Evolutionary conservation across 2,329 filamentous ascomycete species (phyloP), one percentile per base, ranked within the genome.

Genomic region (Fusarium oligoseptatum): DNA sequence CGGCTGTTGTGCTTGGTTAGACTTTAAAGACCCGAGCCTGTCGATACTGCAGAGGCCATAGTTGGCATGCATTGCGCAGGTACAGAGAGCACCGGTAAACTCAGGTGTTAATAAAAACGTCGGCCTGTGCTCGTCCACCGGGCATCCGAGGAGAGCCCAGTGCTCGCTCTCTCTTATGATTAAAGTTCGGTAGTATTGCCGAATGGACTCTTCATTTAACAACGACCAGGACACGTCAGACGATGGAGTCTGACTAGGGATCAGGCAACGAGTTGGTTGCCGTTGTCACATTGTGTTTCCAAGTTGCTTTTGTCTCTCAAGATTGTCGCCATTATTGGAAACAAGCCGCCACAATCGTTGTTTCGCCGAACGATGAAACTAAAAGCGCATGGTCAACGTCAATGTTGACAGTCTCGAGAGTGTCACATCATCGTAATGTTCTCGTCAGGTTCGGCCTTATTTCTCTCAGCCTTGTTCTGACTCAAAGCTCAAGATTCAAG

Each of bases 51-150:
- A 24, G 20, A 15, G 45, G 24, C 10, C 27, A 17, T 15, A 6
- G 9, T 48, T 45, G 27, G 32, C 15, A 64, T 27, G 24, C 20
- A 56, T 50, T 48, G 22, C 43, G 22, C 43, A 48, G 43, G 24
- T 9, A 50, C 24, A 17, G 10, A 50, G 45, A n/a, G 27, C 6
- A 52, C 17, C 27, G 48, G 48, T 10, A 52, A 48, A 45, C 43
- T 50, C 43, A 60, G 50, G 41, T 24, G 20, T 15, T 55, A 34
- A 45, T 57, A 48, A 70, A 70, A 41, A 36, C 9, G 32, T 22
- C 5, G 68, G 45, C 57, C 64, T 57, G 56, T 63, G 64, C 72
- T 70, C 29, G 29, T 32, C 43, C 45, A 72, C 20, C 60, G 24
- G 29, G 34, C 17, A 37, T 67, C 63, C 37, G 20, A 48, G 32